A percentile compares a stretch with the other conserved stretches of the same genome.
Evolutionary conservation across 352 stramenopile genomes (phyloP).

Genomic region (Globisporangium iwayamae): DNA sequence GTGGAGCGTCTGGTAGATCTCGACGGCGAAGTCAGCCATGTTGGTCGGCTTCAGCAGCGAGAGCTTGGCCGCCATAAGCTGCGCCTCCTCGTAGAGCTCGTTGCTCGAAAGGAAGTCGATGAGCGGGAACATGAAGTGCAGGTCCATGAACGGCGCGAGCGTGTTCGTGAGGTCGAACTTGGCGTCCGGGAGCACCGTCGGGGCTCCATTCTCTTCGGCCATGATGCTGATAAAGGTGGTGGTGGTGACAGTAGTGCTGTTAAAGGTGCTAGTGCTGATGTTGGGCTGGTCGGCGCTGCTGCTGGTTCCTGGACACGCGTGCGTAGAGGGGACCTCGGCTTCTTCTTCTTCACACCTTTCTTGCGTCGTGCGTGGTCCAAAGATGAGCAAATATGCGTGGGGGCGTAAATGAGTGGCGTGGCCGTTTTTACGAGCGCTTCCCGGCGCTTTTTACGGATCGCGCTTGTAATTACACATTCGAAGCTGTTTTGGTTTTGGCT

Average conservation of each 20-base stretch:
- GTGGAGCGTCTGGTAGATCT: conserved; percentile 93
- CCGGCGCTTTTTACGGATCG: conserved; percentile 18
- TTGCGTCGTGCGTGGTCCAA: conserved; percentile 10
- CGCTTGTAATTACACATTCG: conserved; percentile 22
- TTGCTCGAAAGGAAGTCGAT: conserved; percentile 93
- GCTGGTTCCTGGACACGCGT: conserved; percentile 1
- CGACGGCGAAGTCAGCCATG: conserved; percentile 97
- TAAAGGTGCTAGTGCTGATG: conserved; percentile 1
- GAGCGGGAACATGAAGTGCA: conserved; percentile 97
- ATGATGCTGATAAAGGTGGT: conserved; percentile 22
- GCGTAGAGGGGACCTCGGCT: background rate
- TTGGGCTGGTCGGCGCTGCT: conserved; percentile 7
- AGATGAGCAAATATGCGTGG: conserved; percentile 7
- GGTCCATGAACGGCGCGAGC: conserved; percentile 93
- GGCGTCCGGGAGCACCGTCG: conserved; percentile 49
- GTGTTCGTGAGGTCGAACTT: conserved; percentile 94
- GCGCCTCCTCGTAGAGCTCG: conserved; percentile 90
- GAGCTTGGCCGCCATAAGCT: conserved; percentile 89
- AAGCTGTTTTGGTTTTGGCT: background rate
- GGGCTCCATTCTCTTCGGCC: conserved; percentile 40
- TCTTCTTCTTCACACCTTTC: conserved; percentile 4
- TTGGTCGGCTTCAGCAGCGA: conserved; percentile 92
- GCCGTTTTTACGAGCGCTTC: conserved; percentile 17
- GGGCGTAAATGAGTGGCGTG: conserved; percentile 40
- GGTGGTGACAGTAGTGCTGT: background rate